phyloP scores from a whole-genome alignment of 2,329 filamentous ascomycete genomes.

The Cryphonectria radicalis region DNA sequence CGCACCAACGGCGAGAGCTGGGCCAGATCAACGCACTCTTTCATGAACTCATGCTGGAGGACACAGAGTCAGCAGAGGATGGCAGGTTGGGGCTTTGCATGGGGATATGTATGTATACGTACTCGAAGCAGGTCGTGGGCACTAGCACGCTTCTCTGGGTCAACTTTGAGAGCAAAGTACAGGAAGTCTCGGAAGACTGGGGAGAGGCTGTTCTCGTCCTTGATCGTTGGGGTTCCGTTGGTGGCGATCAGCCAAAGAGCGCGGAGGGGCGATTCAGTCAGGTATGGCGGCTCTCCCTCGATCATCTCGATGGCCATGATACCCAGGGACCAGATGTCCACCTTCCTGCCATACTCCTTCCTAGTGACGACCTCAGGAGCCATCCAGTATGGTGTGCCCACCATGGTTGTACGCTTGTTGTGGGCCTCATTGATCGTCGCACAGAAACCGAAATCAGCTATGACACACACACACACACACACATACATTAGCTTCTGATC shows the following conservation, averaged over 20 bases:
- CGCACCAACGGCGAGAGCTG: conserved; percentile 86
- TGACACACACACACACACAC: neutral
- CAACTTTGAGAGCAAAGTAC: conserved; percentile 90
- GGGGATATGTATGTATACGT: conserved; percentile 36
- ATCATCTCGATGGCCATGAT: conserved; percentile 99
- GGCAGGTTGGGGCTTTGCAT: conserved; percentile 36
- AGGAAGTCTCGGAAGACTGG: conserved; percentile 89
- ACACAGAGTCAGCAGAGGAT: conserved; percentile 27
- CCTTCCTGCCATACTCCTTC: conserved; percentile 97
- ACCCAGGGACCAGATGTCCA: conserved; percentile 97
- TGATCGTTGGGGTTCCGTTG: conserved; percentile 92
- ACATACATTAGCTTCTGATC: neutral
- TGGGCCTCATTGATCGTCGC: conserved; percentile 97
- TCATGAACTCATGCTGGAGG: conserved; percentile 78
- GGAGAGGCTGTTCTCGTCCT: conserved; percentile 84
- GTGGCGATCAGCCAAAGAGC: conserved; percentile 96
- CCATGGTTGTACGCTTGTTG: conserved; percentile 98
- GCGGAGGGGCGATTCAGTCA: conserved; percentile 91
- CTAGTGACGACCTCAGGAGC: conserved; percentile 95
- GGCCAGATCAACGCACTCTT: conserved; percentile 70
- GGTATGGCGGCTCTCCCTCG: conserved; percentile 94
- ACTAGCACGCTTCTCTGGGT: conserved; percentile 94
- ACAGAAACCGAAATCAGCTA: conserved; percentile 98
- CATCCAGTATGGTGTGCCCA: conserved; percentile 99
- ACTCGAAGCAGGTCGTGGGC: conserved; percentile 93